Conservation (phyloP, 768 basidiomycete genomes). For the Phaeotremella fagi region DNA sequence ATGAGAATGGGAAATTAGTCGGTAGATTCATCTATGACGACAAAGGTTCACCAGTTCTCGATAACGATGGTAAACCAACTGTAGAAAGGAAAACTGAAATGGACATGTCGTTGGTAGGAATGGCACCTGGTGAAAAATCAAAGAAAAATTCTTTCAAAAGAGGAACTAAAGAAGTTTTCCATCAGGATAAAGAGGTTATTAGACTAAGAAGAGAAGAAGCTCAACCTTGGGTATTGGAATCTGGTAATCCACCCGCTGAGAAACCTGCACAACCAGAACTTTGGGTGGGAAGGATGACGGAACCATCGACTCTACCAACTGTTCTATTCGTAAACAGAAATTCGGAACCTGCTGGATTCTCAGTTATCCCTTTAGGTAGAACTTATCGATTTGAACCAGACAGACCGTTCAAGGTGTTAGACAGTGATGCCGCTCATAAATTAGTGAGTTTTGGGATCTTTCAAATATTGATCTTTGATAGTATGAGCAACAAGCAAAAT, state of each 20-base stretch:
- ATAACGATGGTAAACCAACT: slow-evolving; percentile 23
- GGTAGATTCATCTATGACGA: slow-evolving; percentile 37
- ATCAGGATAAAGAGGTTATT: slow-evolving; percentile 38
- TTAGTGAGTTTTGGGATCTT: slow-evolving; percentile 15
- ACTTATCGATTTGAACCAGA: slow-evolving; percentile 40
- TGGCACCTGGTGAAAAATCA: slow-evolving; percentile 10
- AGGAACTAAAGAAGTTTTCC: slow-evolving; percentile 33
- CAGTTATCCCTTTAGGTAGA: slow-evolving; percentile 33
- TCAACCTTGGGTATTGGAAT: slow-evolving; percentile 36
- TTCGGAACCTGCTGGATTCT: slow-evolving; percentile 30
- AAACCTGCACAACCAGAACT: slow-evolving; percentile 23
- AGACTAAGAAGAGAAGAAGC: slow-evolving; percentile 35
- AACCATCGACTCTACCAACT: slow-evolving; percentile 24
- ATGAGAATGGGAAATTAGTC: slow-evolving; percentile 27
- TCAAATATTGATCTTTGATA: neutral
- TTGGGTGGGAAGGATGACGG: slow-evolving; percentile 41
- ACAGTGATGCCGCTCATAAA: slow-evolving; percentile 35
- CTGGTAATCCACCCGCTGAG: slow-evolving; percentile 11
- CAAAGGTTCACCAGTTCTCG: slow-evolving; percentile 32
- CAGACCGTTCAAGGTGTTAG: slow-evolving; percentile 37
- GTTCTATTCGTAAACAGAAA: slow-evolving; percentile 36
- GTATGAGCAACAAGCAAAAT: slow-evolving; percentile 36
- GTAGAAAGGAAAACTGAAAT: slow-evolving; percentile 26
- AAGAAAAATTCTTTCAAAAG: slow-evolving; percentile 15
- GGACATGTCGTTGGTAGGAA: slow-evolving; percentile 32